Percentiles rank a stretch among this genome's conserved stretches.
These are phyloP conservation scores for Phascolomyces articulosus DNA, from an alignment of 371 early-diverging fungal species.

Conservation along the genomic window DNA sequence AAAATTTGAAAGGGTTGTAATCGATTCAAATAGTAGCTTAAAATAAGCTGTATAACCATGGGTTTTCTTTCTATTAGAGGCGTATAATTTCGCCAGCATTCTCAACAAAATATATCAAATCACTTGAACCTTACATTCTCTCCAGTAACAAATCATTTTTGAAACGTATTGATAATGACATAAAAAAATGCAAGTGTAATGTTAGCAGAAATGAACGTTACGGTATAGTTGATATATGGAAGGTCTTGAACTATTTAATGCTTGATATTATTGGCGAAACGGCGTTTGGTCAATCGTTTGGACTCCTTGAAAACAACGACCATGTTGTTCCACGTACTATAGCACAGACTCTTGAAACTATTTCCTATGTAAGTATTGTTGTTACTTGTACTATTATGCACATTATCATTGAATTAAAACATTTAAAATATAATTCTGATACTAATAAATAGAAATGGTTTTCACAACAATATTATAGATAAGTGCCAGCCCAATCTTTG, in stretches of 20 bases:
- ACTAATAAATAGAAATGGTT: not conserved
- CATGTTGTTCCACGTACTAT: constrained; percentile 34
- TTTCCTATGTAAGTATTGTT: constrained; percentile 11
- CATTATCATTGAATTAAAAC: not conserved
- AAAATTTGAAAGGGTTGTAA: too few species aligned
- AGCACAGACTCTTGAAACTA: not conserved
- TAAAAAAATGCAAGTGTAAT: constrained; percentile 8
- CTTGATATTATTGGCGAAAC: constrained; percentile 49
- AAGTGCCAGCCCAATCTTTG: constrained; percentile 9
- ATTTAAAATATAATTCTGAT: not conserved
- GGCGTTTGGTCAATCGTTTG: constrained; percentile 45
- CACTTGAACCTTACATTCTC: constrained; percentile 41
- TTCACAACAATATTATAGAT: not conserved
- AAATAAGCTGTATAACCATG: too few species aligned
- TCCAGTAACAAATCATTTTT: constrained; percentile 20
- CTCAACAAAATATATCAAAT: constrained; percentile 39
- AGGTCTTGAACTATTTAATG: constrained; percentile 32
- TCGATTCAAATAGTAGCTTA: too few species aligned
- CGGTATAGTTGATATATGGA: constrained; percentile 36
- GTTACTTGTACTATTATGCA: too few species aligned
- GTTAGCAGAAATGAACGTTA: constrained; percentile 7
- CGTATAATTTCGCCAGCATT: too few species aligned
- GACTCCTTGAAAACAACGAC: constrained; percentile 42
- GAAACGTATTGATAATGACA: constrained; percentile 18
- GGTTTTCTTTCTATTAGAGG: too few species aligned